Conservation (phyloP, 192 early-diverging fungal species). For the Coemansia sp. region DNA sequence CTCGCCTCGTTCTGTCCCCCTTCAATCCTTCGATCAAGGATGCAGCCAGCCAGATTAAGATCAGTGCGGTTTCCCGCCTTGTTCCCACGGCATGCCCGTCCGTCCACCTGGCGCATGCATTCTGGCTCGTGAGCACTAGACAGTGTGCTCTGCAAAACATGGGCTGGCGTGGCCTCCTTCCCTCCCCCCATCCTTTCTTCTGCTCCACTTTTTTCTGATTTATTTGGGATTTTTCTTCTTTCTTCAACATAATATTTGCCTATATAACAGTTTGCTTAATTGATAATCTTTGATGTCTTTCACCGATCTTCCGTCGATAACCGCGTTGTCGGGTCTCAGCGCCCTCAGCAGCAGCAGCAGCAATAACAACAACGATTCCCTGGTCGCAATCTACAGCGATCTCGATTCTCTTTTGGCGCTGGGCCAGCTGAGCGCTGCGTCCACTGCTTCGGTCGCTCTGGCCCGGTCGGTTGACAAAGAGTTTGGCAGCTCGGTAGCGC, state of each 20-base stretch:
- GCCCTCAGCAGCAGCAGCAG: conserved; percentile 11
- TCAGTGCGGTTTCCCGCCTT: no score
- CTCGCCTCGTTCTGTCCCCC: no score
- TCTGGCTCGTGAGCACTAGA: no score
- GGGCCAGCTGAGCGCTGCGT: conserved; percentile 1
- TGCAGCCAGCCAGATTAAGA: no score
- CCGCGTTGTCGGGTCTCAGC: conserved; percentile 15
- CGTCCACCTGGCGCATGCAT: no score
- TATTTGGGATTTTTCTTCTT: background rate
- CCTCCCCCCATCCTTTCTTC: background rate
- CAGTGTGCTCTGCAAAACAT: no score
- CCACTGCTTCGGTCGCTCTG: conserved; percentile 4
- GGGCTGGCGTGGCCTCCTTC: no score
- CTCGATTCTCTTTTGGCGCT: conserved; percentile 7
- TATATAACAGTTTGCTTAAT: background rate
- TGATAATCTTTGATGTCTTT: conserved; percentile 12
- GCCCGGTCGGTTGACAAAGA: conserved; percentile 43
- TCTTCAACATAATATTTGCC: background rate
- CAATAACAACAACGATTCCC: conserved; percentile 21
- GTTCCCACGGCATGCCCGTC: no score
- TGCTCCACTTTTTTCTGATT: no score
- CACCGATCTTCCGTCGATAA: conserved; percentile 24
- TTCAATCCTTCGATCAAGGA: no score
- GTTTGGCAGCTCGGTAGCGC: conserved; percentile 32
- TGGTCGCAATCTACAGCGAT: conserved; percentile 35